A percentile compares a stretch with the other conserved stretches of the same genome.
These are phyloP conservation scores for Limtongozyma cylindracea DNA, from an alignment of 805 yeast species.

Conservation along the genomic window DNA sequence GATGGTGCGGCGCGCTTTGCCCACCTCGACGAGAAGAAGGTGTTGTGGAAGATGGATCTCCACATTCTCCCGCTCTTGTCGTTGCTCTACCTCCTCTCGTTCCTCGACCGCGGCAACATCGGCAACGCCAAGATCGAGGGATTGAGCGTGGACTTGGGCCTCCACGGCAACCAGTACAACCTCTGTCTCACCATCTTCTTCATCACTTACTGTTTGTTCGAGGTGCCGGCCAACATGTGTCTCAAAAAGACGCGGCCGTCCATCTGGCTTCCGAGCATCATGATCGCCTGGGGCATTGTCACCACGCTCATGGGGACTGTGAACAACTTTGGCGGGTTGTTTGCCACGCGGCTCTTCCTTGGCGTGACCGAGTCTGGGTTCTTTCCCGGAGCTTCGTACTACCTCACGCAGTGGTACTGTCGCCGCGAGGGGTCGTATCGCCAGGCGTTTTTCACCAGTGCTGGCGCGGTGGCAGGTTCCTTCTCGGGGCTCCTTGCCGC, in stretches of 20 bases:
- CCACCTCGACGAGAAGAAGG: slow-evolving; percentile 1
- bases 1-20: too few species aligned
- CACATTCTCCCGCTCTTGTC: slow-evolving; percentile 1
- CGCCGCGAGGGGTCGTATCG: slow-evolving; percentile 12
- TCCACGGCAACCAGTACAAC: slow-evolving; percentile 1
- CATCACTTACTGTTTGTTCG: slow-evolving; percentile 1
- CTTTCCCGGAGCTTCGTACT: slow-evolving; percentile 13
- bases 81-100: slow-evolving; percentile 1
- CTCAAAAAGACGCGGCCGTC: neutral
- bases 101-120: slow-evolving; percentile 2
- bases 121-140: slow-evolving; percentile 2
- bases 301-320: neutral
- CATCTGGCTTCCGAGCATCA: neutral
- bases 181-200: slow-evolving; percentile 2
- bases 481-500: slow-evolving; percentile 11
- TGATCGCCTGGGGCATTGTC: neutral
- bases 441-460: slow-evolving; percentile 12
- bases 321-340: neutral
- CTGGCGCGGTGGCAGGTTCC: slow-evolving; percentile 10
- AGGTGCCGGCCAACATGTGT: slow-evolving; percentile 2
- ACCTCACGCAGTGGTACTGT: slow-evolving; percentile 11
- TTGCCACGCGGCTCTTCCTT: slow-evolving; percentile 11
- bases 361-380: slow-evolving; percentile 13
- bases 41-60: slow-evolving; percentile 1
- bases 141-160: slow-evolving; percentile 1